Conservation (phyloP, 768 basidiomycete species). For the Panaeolus cyanescens region DNA sequence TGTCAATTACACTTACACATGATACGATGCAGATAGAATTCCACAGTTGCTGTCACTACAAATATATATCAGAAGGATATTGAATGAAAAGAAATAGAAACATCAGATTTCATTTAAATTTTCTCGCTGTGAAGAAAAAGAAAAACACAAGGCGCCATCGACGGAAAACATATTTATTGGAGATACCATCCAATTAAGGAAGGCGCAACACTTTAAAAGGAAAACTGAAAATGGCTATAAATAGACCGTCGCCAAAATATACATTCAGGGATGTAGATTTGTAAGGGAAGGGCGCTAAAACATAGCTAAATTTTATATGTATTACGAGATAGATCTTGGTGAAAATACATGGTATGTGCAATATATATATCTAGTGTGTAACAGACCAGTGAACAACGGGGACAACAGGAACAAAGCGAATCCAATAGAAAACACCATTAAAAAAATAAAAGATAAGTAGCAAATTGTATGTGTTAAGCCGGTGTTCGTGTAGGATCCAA, state of each 20-base stretch:
- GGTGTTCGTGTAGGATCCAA: conserved; percentile 79
- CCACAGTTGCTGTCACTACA: neutral
- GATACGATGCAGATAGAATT: conserved; percentile 2
- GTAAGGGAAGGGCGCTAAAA: neutral
- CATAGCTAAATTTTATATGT: neutral
- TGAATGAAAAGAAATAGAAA: neutral
- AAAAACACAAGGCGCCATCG: too few relatives aligned
- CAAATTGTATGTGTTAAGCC: conserved; percentile 18
- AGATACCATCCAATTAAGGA: conserved; percentile 17
- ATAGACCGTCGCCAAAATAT: neutral
- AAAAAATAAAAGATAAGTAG: conserved; percentile 12
- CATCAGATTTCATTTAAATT: neutral
- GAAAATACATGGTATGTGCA: conserved; percentile 17
- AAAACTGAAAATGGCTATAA: neutral
- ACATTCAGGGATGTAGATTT: neutral
- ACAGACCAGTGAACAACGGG: neutral
- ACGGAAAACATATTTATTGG: conserved; percentile 17
- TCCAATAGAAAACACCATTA: conserved; percentile 18
- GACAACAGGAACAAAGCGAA: conserved; percentile 8
- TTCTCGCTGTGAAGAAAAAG: neutral
- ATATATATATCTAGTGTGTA: conserved; percentile 16
- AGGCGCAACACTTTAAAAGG: conserved; percentile 15
- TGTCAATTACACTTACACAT: neutral
- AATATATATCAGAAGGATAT: neutral
- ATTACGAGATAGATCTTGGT: conserved; percentile 1